Conservation (phyloP, 768 basidiomycete genomes). For the Lentinula guzmanii region DNA sequence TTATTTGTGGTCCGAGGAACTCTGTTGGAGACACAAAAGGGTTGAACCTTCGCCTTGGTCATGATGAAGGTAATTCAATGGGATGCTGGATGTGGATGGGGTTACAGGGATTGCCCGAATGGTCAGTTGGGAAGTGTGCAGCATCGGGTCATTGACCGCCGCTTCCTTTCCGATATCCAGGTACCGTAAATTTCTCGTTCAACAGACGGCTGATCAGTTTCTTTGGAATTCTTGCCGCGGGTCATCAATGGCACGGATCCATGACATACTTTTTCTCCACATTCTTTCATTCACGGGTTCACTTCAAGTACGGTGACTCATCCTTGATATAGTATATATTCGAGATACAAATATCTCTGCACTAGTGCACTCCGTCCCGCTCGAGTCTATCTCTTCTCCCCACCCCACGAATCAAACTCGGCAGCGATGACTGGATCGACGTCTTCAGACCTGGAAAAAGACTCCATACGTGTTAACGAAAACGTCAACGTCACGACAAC, state of each 20-base stretch:
- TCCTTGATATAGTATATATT: neutral
- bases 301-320: neutral
- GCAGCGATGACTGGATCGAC: slow-evolving; percentile 6
- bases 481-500: slow-evolving; percentile 8
- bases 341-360: neutral
- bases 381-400: neutral
- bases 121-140: too few relatives aligned
- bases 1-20: neutral
- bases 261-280: neutral
- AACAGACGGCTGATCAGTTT: neutral
- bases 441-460: slow-evolving; percentile 22
- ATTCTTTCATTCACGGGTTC: neutral
- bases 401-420: neutral
- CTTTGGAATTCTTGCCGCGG: neutral
- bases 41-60: neutral
- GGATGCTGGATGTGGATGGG: too few relatives aligned
- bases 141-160: neutral
- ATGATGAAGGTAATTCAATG: neutral
- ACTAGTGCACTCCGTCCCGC: neutral
- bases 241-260: neutral
- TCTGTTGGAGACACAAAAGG: neutral
- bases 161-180: neutral
- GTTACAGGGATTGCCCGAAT: too few relatives aligned
- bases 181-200: neutral
- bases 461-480: slow-evolving; percentile 20